Evolutionary conservation across 73 alveolate genomes (phyloP).

Genomic region (Loxodes magnus): DNA sequence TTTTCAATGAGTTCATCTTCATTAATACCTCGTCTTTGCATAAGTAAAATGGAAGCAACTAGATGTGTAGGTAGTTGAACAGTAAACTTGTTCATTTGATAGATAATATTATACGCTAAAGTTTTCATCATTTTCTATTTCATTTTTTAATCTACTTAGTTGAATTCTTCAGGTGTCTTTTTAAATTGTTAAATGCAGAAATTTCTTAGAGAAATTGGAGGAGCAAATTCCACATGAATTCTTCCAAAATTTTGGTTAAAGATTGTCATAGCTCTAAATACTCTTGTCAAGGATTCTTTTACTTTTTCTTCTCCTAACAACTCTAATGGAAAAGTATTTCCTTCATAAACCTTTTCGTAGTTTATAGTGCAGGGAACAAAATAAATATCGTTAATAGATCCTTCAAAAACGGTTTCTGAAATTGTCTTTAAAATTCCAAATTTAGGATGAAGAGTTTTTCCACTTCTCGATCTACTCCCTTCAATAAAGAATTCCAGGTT

Average conservation of each 20-base stretch:
- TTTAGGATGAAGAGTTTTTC: slow-evolving; percentile 64
- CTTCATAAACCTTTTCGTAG: slow-evolving; percentile 81
- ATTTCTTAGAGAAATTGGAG: slow-evolving; percentile 42
- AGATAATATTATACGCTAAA: slow-evolving; percentile 23
- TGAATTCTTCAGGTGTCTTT: not conserved
- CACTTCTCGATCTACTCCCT: slow-evolving; percentile 77
- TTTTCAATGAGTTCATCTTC: slow-evolving; percentile 58
- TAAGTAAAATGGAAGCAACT: slow-evolving; percentile 57
- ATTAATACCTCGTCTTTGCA: slow-evolving; percentile 73
- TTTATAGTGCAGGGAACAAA: slow-evolving; percentile 79
- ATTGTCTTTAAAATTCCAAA: slow-evolving; percentile 50
- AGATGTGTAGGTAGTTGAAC: slow-evolving; percentile 66
- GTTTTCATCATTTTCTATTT: not conserved
- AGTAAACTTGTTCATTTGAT: slow-evolving; percentile 17
- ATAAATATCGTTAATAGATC: slow-evolving; percentile 46
- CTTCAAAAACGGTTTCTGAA: slow-evolving; percentile 49
- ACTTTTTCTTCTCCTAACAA: slow-evolving; percentile 79
- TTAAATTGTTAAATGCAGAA: slow-evolving; percentile 6
- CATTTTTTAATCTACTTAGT: not conserved
- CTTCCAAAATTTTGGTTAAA: slow-evolving; percentile 68
- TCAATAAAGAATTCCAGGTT: slow-evolving; percentile 71
- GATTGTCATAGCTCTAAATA: slow-evolving; percentile 50
- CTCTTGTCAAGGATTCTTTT: slow-evolving; percentile 65
- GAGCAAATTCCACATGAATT: slow-evolving; percentile 53
- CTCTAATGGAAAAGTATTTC: slow-evolving; percentile 83